phyloP scores from a whole-genome alignment of 1,139 yeast species.

The Kodamaea fungicola region DNA sequence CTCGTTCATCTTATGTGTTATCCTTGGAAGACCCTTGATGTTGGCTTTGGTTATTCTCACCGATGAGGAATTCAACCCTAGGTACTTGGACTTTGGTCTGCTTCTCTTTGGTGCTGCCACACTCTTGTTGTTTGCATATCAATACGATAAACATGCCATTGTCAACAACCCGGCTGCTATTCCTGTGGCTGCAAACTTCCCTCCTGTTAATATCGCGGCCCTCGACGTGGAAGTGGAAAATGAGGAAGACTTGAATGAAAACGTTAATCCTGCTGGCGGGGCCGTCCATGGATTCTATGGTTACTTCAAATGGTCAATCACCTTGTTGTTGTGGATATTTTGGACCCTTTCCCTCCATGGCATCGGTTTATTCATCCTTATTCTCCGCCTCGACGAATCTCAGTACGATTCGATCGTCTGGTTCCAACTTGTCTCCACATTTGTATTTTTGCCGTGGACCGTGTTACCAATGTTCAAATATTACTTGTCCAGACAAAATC shows the following conservation, averaged over 20 bases:
- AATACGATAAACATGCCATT: too few species aligned
- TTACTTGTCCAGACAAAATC: constrained; percentile 2
- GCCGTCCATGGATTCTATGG: too few species aligned
- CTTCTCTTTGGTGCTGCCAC: constrained; percentile 18
- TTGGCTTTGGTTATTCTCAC: constrained; percentile 6
- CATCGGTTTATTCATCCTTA: neutral
- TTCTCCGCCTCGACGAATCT: constrained; percentile 1
- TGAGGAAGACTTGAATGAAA: too few species aligned
- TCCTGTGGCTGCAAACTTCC: neutral
- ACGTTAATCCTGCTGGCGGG: too few species aligned
- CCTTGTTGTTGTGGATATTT: constrained; percentile 1
- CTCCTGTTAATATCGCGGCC: neutral
- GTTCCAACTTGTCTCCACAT: neutral
- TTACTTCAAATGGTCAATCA: neutral
- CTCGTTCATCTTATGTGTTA: constrained; percentile 29
- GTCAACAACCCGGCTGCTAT: too few species aligned
- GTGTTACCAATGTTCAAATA: constrained; percentile 2
- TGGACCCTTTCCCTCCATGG: constrained; percentile 2
- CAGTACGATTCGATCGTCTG: neutral
- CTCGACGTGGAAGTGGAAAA: neutral
- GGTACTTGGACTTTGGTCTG: constrained; percentile 9
- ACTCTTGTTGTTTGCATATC: constrained; percentile 10
- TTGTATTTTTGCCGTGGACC: constrained; percentile 5
- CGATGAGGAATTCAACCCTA: constrained; percentile 3
- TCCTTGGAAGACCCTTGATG: constrained; percentile 38